A percentile compares a stretch with the other conserved stretches of the same genome.
phyloP scores from a whole-genome alignment of 345 rosid species.

The Heritiera fomes region DNA sequence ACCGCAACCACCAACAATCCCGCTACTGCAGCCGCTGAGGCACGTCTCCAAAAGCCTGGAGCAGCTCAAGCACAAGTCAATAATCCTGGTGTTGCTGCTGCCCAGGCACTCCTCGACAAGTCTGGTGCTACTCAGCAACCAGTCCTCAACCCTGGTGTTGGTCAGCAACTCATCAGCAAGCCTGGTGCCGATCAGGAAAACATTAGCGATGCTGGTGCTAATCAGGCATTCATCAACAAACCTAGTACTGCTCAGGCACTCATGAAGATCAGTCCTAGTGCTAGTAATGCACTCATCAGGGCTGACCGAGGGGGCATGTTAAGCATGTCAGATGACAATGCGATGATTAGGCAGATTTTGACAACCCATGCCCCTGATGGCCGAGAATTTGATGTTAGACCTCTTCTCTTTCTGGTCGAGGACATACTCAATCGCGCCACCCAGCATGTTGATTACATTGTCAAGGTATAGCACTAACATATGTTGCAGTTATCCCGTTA shows the following conservation, averaged over 20 bases:
- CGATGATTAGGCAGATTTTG: slow-evolving; percentile 58
- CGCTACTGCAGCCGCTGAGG: slow-evolving; percentile 1
- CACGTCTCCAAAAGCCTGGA: background rate
- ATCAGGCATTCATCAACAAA: slow-evolving; percentile 23
- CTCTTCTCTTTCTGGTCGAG: slow-evolving; percentile 59
- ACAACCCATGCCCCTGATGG: slow-evolving; percentile 72
- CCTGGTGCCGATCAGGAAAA: slow-evolving; percentile 19
- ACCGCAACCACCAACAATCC: background rate
- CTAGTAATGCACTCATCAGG: slow-evolving; percentile 29
- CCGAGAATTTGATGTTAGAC: slow-evolving; percentile 62
- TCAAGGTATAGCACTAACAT: slow-evolving; percentile 24
- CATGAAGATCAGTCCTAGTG: background rate
- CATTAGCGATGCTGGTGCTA: background rate
- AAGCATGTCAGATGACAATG: slow-evolving; percentile 56
- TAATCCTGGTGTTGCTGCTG: slow-evolving; percentile 12
- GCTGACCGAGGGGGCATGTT: slow-evolving; percentile 45
- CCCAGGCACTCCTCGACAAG: background rate
- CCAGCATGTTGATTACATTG: slow-evolving; percentile 32
- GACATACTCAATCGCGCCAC: slow-evolving; percentile 75
- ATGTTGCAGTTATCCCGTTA: background rate
- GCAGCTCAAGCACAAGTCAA: background rate
- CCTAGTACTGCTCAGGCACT: slow-evolving; percentile 2
- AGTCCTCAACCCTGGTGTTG: background rate
- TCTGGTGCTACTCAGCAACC: background rate
- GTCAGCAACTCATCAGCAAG: background rate